Conservation (phyloP, 495 filamentous ascomycete species). For the Xylaria longipes region DNA sequence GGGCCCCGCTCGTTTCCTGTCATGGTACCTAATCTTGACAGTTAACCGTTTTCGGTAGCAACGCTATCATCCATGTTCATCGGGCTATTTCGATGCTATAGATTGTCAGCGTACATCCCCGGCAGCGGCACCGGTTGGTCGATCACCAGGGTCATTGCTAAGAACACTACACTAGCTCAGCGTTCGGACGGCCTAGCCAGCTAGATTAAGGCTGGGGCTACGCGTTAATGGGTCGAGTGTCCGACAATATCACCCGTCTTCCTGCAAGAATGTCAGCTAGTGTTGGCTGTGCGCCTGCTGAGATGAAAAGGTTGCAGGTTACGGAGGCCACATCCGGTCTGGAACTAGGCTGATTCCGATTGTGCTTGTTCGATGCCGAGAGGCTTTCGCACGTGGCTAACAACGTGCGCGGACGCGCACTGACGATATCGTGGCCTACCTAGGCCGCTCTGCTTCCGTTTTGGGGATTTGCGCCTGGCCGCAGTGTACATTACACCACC, state of each 20-base stretch:
- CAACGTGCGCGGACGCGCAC: conserved; percentile 5
- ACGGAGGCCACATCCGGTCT: conserved; percentile 21
- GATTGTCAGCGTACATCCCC: conserved; percentile 19
- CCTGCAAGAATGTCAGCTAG: conserved; percentile 7
- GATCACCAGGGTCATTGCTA: conserved; percentile 13
- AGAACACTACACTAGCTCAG: conserved; percentile 7
- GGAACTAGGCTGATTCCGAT: conserved; percentile 14
- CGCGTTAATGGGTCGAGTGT: conserved; percentile 7
- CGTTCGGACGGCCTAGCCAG: conserved; percentile 16
- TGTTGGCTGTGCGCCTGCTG: conserved; percentile 15
- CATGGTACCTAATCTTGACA: conserved; percentile 15
- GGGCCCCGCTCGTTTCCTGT: conserved; percentile 11
- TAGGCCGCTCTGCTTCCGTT: background rate
- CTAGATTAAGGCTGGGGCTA: background rate
- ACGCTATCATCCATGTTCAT: conserved; percentile 22
- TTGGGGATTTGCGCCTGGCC: background rate
- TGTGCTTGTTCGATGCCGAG: background rate
- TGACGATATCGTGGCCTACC: background rate
- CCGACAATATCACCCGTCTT: conserved; percentile 22
- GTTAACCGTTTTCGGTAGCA: conserved; percentile 12
- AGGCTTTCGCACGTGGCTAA: conserved; percentile 13
- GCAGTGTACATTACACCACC: background rate
- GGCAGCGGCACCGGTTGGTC: conserved; percentile 28
- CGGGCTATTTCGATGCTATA: conserved; percentile 13
- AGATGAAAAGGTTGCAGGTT: background rate